Evolutionary conservation across 2,329 filamentous ascomycete species (phyloP).

Genomic region (Apiospora saccharicola): DNA sequence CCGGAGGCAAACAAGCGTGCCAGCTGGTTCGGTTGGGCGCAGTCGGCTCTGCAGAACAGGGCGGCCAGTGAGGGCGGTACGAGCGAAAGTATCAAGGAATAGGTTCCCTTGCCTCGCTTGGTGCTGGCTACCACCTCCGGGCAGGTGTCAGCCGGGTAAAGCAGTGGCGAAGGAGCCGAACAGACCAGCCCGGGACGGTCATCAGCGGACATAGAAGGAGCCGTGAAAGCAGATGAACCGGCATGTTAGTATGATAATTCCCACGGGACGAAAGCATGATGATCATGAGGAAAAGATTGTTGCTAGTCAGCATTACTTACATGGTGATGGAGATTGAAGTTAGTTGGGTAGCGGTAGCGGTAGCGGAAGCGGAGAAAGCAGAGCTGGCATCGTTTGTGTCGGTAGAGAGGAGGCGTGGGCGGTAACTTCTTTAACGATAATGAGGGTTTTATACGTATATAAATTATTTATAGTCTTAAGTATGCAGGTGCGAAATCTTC

Average conservation of each 20-base stretch:
- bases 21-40: slow-evolving; percentile 71
- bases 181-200: background rate
- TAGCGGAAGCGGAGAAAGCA: background rate
- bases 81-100: slow-evolving; percentile 39
- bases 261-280: slow-evolving; percentile 19
- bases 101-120: slow-evolving; percentile 22
- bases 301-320: slow-evolving; percentile 21
- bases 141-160: slow-evolving; percentile 12
- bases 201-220: background rate
- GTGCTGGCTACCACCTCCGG: slow-evolving; percentile 1
- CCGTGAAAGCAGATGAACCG: slow-evolving; percentile 13
- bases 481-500: slow-evolving; percentile 17
- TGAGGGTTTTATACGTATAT: slow-evolving; percentile 20
- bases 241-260: slow-evolving; percentile 18
- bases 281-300: slow-evolving; percentile 21
- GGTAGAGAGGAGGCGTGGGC: background rate
- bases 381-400: slow-evolving; percentile 1
- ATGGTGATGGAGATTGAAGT: slow-evolving; percentile 17
- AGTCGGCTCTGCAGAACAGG: slow-evolving; percentile 51
- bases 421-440: slow-evolving; percentile 19
- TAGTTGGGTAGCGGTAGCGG: background rate
- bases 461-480: slow-evolving; percentile 19
- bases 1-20: slow-evolving; percentile 62
- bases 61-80: slow-evolving; percentile 51
- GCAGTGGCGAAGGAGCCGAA: background rate